Evolutionary conservation across 805 yeast species (phyloP).

Genomic region (Lachancea sp.): DNA sequence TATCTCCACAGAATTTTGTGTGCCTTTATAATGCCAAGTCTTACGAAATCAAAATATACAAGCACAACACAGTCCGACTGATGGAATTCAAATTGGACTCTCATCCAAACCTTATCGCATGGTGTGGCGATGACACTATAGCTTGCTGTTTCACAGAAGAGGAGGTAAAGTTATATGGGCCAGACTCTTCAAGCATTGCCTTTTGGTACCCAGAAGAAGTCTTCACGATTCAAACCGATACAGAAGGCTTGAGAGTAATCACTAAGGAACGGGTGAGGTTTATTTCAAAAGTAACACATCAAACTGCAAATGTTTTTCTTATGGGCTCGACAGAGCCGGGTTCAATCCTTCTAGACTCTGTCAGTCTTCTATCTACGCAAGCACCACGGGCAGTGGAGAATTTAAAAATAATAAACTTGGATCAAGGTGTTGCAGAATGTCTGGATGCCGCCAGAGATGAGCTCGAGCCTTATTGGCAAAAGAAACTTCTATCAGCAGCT

Average conservation of each 20-base stretch:
- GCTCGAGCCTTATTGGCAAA: slow-evolving; percentile 73
- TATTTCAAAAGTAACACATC: slow-evolving; percentile 52
- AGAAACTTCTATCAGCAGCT: slow-evolving; percentile 71
- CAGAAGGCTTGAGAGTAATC: slow-evolving; percentile 69
- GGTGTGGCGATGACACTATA: slow-evolving; percentile 88
- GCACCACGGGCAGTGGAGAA: slow-evolving; percentile 81
- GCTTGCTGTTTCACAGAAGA: slow-evolving; percentile 50
- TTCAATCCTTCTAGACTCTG: slow-evolving; percentile 75
- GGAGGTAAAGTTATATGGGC: slow-evolving; percentile 65
- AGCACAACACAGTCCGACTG: slow-evolving; percentile 29
- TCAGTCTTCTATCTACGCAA: slow-evolving; percentile 46
- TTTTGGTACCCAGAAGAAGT: slow-evolving; percentile 44
- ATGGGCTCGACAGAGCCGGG: slow-evolving; percentile 82
- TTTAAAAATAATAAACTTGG: slow-evolving; percentile 45
- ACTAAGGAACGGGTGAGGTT: slow-evolving; percentile 53
- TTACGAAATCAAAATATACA: slow-evolving; percentile 43
- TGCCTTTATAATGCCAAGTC: slow-evolving; percentile 40
- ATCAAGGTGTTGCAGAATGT: slow-evolving; percentile 64
- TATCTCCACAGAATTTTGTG: slow-evolving; percentile 35
- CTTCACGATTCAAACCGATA: slow-evolving; percentile 42
- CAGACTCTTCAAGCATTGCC: slow-evolving; percentile 44
- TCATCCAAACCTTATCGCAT: slow-evolving; percentile 46
- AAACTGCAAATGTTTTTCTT: slow-evolving; percentile 57
- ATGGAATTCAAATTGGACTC: slow-evolving; percentile 23
- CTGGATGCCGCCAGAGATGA: slow-evolving; percentile 72